Conservation (phyloP, 306 rosid species). For the Heteromeles arbutifolia region DNA sequence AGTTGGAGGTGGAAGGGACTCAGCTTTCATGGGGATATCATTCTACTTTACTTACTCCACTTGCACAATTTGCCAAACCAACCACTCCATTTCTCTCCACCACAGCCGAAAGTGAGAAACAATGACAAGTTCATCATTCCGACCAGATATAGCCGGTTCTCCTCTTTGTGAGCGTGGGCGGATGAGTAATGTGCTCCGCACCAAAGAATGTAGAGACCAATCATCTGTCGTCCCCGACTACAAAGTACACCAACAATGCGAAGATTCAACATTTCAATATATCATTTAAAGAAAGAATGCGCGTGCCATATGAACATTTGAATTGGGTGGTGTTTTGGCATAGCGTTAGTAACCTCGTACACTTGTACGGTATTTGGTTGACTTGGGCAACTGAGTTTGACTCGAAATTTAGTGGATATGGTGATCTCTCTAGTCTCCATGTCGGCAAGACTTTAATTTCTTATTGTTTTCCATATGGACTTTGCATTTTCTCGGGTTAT, state of each 20-base stretch:
- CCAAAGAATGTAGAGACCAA: neutral
- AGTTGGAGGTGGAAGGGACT: no score
- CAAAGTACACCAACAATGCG: neutral
- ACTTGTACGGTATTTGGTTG: neutral
- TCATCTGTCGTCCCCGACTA: neutral
- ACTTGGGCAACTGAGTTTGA: neutral
- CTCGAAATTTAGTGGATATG: neutral
- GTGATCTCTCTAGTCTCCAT: neutral
- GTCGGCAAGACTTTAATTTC: neutral
- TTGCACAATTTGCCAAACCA: neutral
- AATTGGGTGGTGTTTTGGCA: neutral
- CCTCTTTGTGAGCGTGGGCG: no score
- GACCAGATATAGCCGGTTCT: neutral
- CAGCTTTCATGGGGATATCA: no score
- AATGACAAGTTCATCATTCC: neutral
- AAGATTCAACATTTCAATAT: neutral
- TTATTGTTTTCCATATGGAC: neutral
- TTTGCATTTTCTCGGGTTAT: no score
- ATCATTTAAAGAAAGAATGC: neutral
- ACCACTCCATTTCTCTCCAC: neutral
- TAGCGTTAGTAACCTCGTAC: neutral
- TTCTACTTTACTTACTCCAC: neutral
- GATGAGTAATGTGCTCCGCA: no score
- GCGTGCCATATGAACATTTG: neutral
- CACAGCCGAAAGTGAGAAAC: neutral